Base-by-base conservation (phyloP, 306 rosid genomes). In the Prunus davidiana region DNA sequence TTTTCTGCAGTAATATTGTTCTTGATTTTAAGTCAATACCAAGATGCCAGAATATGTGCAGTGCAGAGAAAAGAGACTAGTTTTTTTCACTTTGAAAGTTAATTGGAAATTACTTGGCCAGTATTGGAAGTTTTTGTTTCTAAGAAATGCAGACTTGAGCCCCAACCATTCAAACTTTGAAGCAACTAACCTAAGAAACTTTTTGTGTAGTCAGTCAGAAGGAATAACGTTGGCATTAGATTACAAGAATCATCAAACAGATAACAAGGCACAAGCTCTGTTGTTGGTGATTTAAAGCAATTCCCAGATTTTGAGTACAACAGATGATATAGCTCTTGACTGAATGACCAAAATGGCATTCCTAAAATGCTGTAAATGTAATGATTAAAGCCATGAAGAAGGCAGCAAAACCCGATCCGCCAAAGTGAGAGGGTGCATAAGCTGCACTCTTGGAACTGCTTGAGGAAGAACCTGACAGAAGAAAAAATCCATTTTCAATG, bases 381-480 rank as follows among this genome's bases (percentile, higher is more conserved):
- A 72, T 15, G 67, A 58, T 10, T 10, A 55, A 27, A 38, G 82
- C 72, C 62, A 45, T 56, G 76, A 82, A 69, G 15, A 82, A 11
- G 63, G 76, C 65, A 77, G 69, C 79, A 47, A 81, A 61, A 30
- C 78, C 87, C 65, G 69, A 56, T 16, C 24, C 65, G 5, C 69
- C 71, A 57, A 70, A 71, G 24, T 41, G 69, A 32, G 34, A 57
- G 50, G 43, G 61, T 62, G 80, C 81, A 61, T 46, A 9, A 3
- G 87, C 79, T 58, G 81, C 75, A 61, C 67, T 78, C 64, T 64
- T 69, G 24, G 72, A 22, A 71, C 54, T 22, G 46, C 43, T 3
- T 62, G 54, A 49, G 54, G 65, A 71, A 50, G 76, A 69, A 78
- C 55, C 76, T 77, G 77, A 22, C 22, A 77, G 14, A 38, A 56